Conservation (phyloP, 2,329 filamentous ascomycete genomes). For the Penicillium sp. region DNA sequence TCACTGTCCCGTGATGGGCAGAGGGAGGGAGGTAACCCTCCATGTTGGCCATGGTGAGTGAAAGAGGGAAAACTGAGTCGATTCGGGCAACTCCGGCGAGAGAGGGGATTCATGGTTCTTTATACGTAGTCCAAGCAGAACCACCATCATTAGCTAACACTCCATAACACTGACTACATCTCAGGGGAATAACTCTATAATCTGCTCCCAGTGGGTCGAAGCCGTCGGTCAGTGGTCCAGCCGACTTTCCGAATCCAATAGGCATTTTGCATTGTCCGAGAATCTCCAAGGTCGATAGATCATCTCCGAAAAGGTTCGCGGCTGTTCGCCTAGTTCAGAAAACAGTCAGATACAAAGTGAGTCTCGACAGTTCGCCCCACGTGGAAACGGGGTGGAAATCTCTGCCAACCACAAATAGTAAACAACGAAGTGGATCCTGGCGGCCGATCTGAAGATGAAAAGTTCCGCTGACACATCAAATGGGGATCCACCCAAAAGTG, state of each 20-base stretch:
- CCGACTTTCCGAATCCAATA: constrained; percentile 8
- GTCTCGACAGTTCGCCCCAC: constrained; percentile 7
- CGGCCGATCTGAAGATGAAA: constrained; percentile 5
- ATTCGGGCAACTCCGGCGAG: not conserved
- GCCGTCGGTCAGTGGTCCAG: not conserved
- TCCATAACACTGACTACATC: not conserved
- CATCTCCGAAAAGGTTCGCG: not conserved
- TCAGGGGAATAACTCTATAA: not conserved
- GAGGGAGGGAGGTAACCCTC: constrained; percentile 2
- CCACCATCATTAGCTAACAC: not conserved
- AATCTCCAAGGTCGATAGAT: constrained; percentile 1
- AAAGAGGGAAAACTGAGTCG: not conserved
- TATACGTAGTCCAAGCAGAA: too few relatives aligned
- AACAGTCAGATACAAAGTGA: not conserved
- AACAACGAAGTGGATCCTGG: not conserved
- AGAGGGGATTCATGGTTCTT: not conserved
- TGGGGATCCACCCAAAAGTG: too few relatives aligned
- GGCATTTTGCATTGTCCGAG: not conserved
- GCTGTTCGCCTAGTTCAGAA: not conserved
- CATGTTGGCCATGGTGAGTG: constrained; percentile 5
- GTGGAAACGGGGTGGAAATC: constrained; percentile 10
- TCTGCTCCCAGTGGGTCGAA: constrained; percentile 3
- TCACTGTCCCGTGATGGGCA: constrained; percentile 7
- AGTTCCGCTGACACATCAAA: constrained; percentile 15
- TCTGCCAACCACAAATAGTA: constrained; percentile 11